Percentiles rank a stretch among this genome's conserved stretches.
Conservation (phyloP, 257 asterid species). For the Knoxia roxburghii region DNA sequence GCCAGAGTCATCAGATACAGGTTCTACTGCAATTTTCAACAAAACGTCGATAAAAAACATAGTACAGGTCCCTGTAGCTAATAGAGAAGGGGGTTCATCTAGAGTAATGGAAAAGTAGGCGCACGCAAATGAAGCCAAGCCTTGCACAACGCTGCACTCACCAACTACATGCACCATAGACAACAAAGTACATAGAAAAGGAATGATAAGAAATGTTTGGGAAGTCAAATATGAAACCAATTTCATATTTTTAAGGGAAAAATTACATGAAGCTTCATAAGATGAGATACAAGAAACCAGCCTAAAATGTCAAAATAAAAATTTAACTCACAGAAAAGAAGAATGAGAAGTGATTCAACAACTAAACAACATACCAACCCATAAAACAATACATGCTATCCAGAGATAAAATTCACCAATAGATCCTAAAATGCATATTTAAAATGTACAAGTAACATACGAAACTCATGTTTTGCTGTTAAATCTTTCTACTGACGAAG, state of each 20-base stretch:
- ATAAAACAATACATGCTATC: not conserved
- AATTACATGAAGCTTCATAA: not conserved
- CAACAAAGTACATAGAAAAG: not conserved
- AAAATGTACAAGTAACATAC: not conserved
- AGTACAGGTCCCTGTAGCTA: not conserved
- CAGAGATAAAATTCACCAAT: not conserved
- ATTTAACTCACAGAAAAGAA: not conserved
- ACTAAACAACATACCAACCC: not conserved
- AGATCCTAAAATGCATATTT: not conserved
- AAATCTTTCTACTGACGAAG: not conserved
- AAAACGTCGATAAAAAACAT: too few relatives aligned
- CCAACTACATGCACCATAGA: not conserved
- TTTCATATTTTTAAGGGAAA: too few relatives aligned
- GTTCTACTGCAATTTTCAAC: constrained; percentile 33
- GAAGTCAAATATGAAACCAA: not conserved
- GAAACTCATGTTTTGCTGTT: not conserved
- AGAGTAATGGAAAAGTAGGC: not conserved
- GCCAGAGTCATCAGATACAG: constrained; percentile 32
- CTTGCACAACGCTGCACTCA: not conserved
- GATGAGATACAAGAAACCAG: not conserved
- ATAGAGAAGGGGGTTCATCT: not conserved
- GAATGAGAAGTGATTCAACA: not conserved
- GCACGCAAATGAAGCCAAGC: not conserved
- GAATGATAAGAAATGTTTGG: not conserved
- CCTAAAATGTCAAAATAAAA: not conserved